Percentiles rank a stretch among this genome's conserved stretches.
Conservation (phyloP, 2,329 filamentous ascomycete genomes). For the Incumbomyces lentus region DNA sequence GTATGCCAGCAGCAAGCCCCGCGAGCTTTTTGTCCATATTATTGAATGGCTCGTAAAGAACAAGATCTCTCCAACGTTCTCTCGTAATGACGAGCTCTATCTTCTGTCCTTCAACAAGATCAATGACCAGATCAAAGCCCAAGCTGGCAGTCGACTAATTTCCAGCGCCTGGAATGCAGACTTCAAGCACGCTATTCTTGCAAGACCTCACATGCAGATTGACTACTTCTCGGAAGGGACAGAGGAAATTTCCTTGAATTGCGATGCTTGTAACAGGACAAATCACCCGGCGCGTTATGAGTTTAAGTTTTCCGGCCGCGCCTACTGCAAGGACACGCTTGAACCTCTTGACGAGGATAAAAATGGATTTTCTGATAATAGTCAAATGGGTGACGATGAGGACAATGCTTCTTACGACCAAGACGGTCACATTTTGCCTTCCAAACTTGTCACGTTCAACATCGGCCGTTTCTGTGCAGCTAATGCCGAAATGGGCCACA, state of each 20-base stretch:
- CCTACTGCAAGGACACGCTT: constrained; percentile 57
- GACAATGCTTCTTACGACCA: constrained; percentile 36
- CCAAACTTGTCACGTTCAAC: constrained; percentile 39
- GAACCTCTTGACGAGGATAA: constrained; percentile 48
- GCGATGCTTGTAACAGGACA: constrained; percentile 61
- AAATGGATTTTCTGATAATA: constrained; percentile 29
- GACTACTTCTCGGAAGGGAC: constrained; percentile 9
- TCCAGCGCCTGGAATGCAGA: constrained; percentile 59
- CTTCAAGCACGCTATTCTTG: constrained; percentile 56
- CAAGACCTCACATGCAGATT: constrained; percentile 52
- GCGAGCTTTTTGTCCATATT: constrained; percentile 62
- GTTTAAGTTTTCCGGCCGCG: constrained; percentile 52
- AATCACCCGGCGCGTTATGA: constrained; percentile 57
- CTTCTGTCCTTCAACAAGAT: constrained; percentile 59
- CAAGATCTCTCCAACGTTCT: constrained; percentile 62
- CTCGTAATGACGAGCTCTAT: constrained; percentile 54
- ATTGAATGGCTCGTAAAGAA: constrained; percentile 76
- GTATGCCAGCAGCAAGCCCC: constrained; percentile 55
- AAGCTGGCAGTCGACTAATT: constrained; percentile 60
- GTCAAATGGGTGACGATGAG: constrained; percentile 27
- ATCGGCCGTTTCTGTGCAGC: constrained; percentile 49
- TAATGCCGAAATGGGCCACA: constrained; percentile 61
- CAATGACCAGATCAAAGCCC: constrained; percentile 57
- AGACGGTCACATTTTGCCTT: constrained; percentile 38
- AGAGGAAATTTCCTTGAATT: constrained; percentile 29